Evolutionary conservation across 768 basidiomycete species (phyloP).

Genomic region (Solioccasus polychromus): DNA sequence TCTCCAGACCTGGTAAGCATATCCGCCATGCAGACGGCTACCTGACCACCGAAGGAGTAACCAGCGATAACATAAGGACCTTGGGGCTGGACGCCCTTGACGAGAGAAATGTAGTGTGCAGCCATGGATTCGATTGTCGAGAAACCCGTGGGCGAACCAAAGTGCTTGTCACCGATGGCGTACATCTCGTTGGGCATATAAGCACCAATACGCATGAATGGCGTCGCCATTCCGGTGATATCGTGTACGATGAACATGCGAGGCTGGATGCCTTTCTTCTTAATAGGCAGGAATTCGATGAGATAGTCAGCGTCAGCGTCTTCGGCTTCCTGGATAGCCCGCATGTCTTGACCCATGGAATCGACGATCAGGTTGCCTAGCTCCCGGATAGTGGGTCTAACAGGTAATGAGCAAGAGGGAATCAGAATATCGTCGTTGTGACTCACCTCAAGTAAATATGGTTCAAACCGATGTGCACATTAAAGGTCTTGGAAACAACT

Average conservation of each 20-base stretch:
- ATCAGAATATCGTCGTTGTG: not conserved
- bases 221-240: conserved; percentile 31
- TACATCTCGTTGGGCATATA: conserved; percentile 33
- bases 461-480: conserved; percentile 28
- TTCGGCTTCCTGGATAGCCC: conserved; percentile 30
- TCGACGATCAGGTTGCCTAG: conserved; percentile 26
- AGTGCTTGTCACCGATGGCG: conserved; percentile 32
- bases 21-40: conserved; percentile 27
- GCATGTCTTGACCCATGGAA: conserved; percentile 27
- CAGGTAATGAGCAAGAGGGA: not conserved
- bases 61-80: conserved; percentile 27
- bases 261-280: conserved; percentile 29
- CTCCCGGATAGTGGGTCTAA: conserved; percentile 28
- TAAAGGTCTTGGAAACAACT: conserved; percentile 27
- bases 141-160: conserved; percentile 29
- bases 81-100: conserved; percentile 23
- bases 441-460: conserved; percentile 29
- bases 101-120: conserved; percentile 31
- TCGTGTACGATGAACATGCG: conserved; percentile 31
- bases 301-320: conserved; percentile 30
- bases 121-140: conserved; percentile 29
- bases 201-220: conserved; percentile 32
- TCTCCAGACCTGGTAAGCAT: conserved; percentile 25
- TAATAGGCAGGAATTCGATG: conserved; percentile 29
- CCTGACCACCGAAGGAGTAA: conserved; percentile 30